Conservation (phyloP, 2,329 filamentous ascomycete species). For the Xylaria sp. region DNA sequence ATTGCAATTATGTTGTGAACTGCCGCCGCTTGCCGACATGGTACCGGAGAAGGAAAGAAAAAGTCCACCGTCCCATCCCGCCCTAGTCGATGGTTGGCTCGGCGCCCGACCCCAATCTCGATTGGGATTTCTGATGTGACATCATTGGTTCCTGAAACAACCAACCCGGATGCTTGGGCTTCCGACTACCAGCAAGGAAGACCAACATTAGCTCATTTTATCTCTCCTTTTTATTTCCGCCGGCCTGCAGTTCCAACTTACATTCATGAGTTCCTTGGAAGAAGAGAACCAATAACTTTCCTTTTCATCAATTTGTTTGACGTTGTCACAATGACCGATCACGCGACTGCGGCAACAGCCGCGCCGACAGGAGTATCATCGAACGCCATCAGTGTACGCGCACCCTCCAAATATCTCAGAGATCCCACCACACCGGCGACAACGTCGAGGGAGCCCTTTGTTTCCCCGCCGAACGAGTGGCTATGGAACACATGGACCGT, state of each 20-base stretch:
- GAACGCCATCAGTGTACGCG: constrained; percentile 52
- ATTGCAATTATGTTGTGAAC: constrained; percentile 15
- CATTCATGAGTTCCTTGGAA: not conserved
- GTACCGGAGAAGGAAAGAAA: not conserved
- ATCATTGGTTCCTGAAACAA: constrained; percentile 34
- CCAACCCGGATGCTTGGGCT: constrained; percentile 25
- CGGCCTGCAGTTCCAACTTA: not conserved
- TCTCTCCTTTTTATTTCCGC: not conserved
- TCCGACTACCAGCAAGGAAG: constrained; percentile 16
- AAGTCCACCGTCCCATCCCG: not conserved
- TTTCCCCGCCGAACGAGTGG: constrained; percentile 64
- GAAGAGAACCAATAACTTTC: not conserved
- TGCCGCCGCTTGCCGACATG: constrained; percentile 17
- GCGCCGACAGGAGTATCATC: constrained; percentile 22
- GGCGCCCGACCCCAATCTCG: constrained; percentile 3
- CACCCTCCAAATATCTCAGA: constrained; percentile 61
- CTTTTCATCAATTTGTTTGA: not conserved
- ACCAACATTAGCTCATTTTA: not conserved
- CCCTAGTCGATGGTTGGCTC: constrained; percentile 17
- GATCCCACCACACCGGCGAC: constrained; percentile 41
- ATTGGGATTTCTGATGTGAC: constrained; percentile 30
- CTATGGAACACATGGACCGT: constrained; percentile 76
- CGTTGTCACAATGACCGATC: constrained; percentile 35
- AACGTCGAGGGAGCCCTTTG: constrained; percentile 46
- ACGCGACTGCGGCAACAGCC: constrained; percentile 21